These are phyloP conservation scores for Candida nemodendra DNA, from an alignment of 805 yeast species.

Conservation along the genomic window DNA sequence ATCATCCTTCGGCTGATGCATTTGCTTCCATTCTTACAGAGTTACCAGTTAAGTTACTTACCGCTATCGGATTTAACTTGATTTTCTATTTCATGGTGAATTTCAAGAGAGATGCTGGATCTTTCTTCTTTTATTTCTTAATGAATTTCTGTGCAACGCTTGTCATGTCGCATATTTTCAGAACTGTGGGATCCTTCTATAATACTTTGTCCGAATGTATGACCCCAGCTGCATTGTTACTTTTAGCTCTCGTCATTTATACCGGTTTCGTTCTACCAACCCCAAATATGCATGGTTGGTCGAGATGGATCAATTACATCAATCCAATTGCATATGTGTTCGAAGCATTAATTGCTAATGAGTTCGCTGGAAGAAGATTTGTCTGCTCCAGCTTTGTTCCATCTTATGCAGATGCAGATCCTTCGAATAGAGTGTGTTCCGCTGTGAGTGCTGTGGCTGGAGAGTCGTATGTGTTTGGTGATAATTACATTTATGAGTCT, in stretches of 20 bases:
- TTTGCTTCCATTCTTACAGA: constrained; percentile 51
- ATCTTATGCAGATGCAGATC: constrained; percentile 26
- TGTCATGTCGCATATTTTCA: constrained; percentile 52
- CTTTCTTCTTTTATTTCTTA: constrained; percentile 51
- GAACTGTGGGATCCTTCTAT: constrained; percentile 48
- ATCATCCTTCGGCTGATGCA: constrained; percentile 60
- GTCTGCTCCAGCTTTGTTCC: constrained; percentile 51
- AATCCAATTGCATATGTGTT: constrained; percentile 57
- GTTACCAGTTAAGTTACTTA: constrained; percentile 44
- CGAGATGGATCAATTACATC: constrained; percentile 59
- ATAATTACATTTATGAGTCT: constrained; percentile 47
- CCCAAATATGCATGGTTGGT: constrained; percentile 57
- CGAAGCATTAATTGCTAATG: constrained; percentile 58
- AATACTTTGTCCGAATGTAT: constrained; percentile 49
- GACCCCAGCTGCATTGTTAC: constrained; percentile 53
- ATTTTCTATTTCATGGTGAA: constrained; percentile 51
- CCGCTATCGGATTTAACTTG: constrained; percentile 46
- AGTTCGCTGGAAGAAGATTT: constrained; percentile 47
- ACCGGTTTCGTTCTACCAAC: constrained; percentile 59
- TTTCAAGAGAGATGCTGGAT: constrained; percentile 48
- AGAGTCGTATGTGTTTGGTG: constrained; percentile 51
- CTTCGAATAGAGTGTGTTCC: constrained; percentile 28
- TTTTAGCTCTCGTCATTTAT: constrained; percentile 47
- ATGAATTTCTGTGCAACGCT: constrained; percentile 42
- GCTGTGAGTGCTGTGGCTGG: constrained; percentile 64